Base-by-base conservation (phyloP, 1,284 basidiomycete genomes). In the Farysia itapuensis region DNA sequence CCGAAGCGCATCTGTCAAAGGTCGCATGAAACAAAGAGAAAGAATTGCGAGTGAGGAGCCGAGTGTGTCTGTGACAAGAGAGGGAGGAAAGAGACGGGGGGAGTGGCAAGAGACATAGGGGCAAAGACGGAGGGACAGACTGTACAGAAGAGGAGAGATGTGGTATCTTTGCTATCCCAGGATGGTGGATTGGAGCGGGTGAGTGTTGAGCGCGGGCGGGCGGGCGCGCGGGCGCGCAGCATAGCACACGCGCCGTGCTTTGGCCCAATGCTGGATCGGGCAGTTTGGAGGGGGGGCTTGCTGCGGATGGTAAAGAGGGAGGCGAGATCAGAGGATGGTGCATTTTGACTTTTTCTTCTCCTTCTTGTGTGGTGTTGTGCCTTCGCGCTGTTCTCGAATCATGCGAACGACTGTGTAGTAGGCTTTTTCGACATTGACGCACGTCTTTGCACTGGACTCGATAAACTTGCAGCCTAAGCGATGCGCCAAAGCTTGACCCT, bases 371-470 rank as follows among this genome's bases (percentile, higher is more conserved):
- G 40, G 43, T 4, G 49, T 32, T 2, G 56, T 58, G n/a, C 64
- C 71, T 33, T 65, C 70, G 33, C 66, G 57, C 39, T 74, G 74
- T 11, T 64, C 60, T 30, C 72, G 45, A 35, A 77, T 75, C 72
- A 64, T 58, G 18, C 63, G 41, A 5, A 67, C 75, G 5, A 77
- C 77, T 2, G 57, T 72, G 38, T 75, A 77, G 59, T 77, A 79
- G 14, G 77, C 78, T 24, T 64, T 36, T 46, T 79, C 78, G 31
- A 79, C 58, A 38, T 77, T 77, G 41, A 71, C 70, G 47, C 75
- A 70, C 21, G 78, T 78, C 60, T 79, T 79, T 19, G 78, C 78
- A 21, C 74, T 77, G 34, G 71, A 74, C 47, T 79, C 78, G 51
- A 77, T 67, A 41, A 79, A 78, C 44, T 70, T 71, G 65, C 77